Evolutionary conservation across 1,284 basidiomycete genomes (phyloP).

Genomic region (Marasmius oreades): DNA sequence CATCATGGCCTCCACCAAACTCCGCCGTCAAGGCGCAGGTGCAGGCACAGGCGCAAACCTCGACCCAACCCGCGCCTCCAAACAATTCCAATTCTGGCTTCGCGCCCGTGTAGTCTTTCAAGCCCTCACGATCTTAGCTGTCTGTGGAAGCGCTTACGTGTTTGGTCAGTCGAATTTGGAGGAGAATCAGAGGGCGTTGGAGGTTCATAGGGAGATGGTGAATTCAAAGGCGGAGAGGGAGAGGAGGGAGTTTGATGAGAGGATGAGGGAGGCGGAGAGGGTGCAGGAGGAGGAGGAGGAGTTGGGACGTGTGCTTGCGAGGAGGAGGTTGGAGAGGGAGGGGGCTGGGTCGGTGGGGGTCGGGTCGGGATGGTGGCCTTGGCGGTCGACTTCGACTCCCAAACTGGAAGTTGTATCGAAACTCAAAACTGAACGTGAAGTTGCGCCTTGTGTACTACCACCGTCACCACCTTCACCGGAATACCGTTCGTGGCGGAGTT

Average conservation of each 20-base stretch:
- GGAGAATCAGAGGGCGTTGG: constrained; percentile 17
- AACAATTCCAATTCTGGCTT: constrained; percentile 75
- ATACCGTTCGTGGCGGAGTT: neutral
- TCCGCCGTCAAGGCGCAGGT: constrained; percentile 42
- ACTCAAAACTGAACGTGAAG: neutral
- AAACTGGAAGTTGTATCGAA: neutral
- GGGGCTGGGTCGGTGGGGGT: constrained; percentile 17
- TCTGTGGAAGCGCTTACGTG: constrained; percentile 59
- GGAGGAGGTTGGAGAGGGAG: neutral
- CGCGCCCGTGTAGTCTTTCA: constrained; percentile 77
- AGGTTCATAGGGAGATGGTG: constrained; percentile 42
- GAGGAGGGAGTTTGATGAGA: constrained; percentile 42
- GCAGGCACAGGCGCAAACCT: too few species aligned
- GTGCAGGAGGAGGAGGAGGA: constrained; percentile 36
- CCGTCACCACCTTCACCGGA: neutral
- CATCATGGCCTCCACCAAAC: constrained; percentile 59
- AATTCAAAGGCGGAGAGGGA: constrained; percentile 50
- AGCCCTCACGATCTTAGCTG: constrained; percentile 69
- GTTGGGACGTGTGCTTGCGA: constrained; percentile 13
- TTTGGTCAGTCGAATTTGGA: constrained; percentile 23
- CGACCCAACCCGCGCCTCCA: constrained; percentile 37
- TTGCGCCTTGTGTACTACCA: neutral
- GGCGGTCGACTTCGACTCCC: neutral
- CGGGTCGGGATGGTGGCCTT: neutral
- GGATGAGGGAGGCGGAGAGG: constrained; percentile 50